A percentile compares a stretch with the other conserved stretches of the same genome.
These are phyloP conservation scores for Sporobolomyces pararoseus DNA, from an alignment of 768 basidiomycete species.

Conservation along the genomic window DNA sequence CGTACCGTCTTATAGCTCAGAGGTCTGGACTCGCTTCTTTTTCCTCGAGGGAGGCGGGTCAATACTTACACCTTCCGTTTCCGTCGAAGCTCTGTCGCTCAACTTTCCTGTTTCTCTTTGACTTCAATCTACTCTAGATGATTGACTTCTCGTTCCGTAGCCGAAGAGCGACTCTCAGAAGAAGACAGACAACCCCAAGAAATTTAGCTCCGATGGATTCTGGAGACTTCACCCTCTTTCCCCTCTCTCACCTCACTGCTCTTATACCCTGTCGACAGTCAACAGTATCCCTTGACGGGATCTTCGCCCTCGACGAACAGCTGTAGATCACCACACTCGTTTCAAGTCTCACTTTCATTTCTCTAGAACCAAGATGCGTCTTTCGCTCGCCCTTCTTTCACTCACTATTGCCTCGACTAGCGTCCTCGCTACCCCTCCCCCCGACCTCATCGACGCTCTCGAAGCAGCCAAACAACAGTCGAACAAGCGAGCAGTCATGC, in stretches of 20 bases:
- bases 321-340: neutral
- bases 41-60: too few species aligned
- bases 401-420: neutral
- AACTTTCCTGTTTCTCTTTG: neutral
- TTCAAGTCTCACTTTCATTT: conserved; percentile 1
- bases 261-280: neutral
- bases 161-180: too few species aligned
- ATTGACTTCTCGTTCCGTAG: neutral
- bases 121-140: neutral
- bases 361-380: neutral
- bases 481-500: neutral
- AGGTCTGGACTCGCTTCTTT: too few species aligned
- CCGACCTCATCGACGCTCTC: conserved; percentile 22
- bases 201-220: too few species aligned
- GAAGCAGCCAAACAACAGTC: neutral
- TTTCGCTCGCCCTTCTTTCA: conserved; percentile 1
- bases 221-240: too few species aligned
- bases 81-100: neutral
- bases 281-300: too few species aligned
- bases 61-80: conserved; percentile 1
- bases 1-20: too few species aligned
- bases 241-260: too few species aligned
- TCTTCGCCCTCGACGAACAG: too few species aligned
- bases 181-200: too few species aligned
- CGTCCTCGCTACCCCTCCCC: conserved; percentile 14